phyloP scores from a whole-genome alignment of 139 green algal species.

The Haematococcus lacustris region DNA sequence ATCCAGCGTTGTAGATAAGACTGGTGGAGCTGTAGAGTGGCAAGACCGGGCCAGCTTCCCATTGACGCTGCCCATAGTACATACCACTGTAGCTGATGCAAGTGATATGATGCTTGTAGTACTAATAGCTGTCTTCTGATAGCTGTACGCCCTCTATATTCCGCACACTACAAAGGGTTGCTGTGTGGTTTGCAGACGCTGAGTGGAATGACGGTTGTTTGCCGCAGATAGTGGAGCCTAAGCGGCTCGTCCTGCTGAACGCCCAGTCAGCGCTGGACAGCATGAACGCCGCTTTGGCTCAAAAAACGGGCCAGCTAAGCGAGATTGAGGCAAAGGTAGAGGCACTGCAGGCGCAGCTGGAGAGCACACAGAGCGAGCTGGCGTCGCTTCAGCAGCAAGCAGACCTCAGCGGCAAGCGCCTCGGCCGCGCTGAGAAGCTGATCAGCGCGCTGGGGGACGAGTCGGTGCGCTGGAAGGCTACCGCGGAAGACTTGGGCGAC shows the following conservation, averaged over 20 bases:
- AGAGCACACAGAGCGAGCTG: constrained; percentile 27
- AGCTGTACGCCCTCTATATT: too few relatives aligned
- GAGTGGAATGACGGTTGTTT: too few relatives aligned
- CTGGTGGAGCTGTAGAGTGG: too few relatives aligned
- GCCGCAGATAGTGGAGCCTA: constrained; percentile 38
- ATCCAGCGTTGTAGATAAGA: too few relatives aligned
- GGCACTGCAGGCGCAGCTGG: constrained; percentile 27
- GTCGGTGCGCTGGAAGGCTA: constrained; percentile 58
- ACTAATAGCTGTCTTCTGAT: too few relatives aligned
- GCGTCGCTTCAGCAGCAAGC: constrained; percentile 37
- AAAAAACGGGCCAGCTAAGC: constrained; percentile 36
- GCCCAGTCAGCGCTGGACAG: constrained; percentile 32
- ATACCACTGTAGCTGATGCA: too few relatives aligned
- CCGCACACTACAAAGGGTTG: too few relatives aligned
- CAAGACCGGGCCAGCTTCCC: too few relatives aligned
- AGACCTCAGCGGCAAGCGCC: constrained; percentile 42
- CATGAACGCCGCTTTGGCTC: constrained; percentile 36
- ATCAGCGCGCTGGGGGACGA: constrained; percentile 65
- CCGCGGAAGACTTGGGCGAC: constrained; percentile 40
- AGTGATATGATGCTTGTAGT: too few relatives aligned
- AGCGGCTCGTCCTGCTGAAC: constrained; percentile 25
- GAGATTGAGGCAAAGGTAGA: constrained; percentile 20
- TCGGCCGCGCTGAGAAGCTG: constrained; percentile 63
- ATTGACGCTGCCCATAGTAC: too few relatives aligned
- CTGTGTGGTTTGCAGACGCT: too few relatives aligned